These are phyloP conservation scores for Agrocybe chaxingu DNA, from an alignment of 768 basidiomycete genomes.

Conservation along the genomic window DNA sequence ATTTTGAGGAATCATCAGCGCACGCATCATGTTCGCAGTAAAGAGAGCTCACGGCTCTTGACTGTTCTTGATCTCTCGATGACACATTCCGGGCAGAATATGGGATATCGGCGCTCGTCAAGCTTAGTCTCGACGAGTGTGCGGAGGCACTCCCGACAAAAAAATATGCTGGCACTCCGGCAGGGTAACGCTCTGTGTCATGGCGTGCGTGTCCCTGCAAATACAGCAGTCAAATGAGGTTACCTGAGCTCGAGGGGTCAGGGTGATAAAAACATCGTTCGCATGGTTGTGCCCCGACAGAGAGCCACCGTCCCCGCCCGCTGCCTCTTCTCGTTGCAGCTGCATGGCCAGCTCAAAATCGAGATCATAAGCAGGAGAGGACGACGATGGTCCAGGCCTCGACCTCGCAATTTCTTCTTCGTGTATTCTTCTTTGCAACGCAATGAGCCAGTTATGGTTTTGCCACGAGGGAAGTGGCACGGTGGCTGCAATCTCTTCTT, in stretches of 20 bases:
- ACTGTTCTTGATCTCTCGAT: conserved; percentile 28
- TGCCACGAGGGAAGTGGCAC: conserved; percentile 5
- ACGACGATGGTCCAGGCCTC: neutral
- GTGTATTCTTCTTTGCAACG: conserved; percentile 12
- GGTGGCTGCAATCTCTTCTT: conserved; percentile 17
- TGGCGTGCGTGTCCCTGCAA: conserved; percentile 48
- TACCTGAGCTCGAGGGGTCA: conserved; percentile 15
- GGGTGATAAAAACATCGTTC: conserved; percentile 18
- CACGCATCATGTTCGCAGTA: neutral
- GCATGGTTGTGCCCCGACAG: neutral
- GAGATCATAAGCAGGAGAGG: neutral
- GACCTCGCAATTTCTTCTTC: conserved; percentile 4
- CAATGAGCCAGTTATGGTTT: conserved; percentile 15
- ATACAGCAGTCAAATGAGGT: conserved; percentile 47
- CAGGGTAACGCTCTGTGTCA: conserved; percentile 40
- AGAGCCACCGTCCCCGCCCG: neutral
- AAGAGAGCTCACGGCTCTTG: conserved; percentile 18
- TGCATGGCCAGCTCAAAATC: conserved; percentile 22
- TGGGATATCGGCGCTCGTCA: conserved; percentile 52
- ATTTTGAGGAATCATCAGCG: neutral
- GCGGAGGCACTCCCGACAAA: conserved; percentile 53
- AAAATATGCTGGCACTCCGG: conserved; percentile 45
- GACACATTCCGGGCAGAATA: conserved; percentile 58
- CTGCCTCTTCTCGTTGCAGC: conserved; percentile 38
- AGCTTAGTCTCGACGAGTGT: conserved; percentile 42